Base-by-base conservation (phyloP, 2,329 filamentous ascomycete genomes). In the Trichoderma harzianum region DNA sequence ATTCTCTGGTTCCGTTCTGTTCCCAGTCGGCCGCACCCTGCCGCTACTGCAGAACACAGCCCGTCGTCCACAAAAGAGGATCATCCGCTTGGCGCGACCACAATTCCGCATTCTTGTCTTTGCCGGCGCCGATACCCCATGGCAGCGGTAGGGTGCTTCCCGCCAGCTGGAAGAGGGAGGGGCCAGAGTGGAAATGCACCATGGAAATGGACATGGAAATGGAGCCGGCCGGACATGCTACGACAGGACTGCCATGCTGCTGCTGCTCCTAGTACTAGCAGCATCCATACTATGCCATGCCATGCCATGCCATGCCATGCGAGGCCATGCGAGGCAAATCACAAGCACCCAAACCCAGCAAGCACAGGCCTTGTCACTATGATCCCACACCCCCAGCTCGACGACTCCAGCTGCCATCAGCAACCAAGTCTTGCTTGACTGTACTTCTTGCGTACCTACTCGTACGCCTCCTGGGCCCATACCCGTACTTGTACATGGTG, bases 361-460 rank as follows among this genome's bases (percentile, higher is more conserved):
- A 60, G 57, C 57, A 60, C 55, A 55, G 71, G 26, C 66, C 67
- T 26, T 57, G 32, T 30, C 58, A 62, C 28, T 30, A 51, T 65
- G 76, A 76, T 69, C 36, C 67, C 65, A 39, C 67, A 73, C 63
- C 68, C 75, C 71, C 36, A 75, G 73, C 68, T 63, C 60, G 60
- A 60, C 26, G 14, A 51, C 36, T 67, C 62, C 68, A 58, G 67
- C 60, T 69, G n/a, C 53, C 63, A 60, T 62, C 71, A 66, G 62
- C 63, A 51, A 34, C 26, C 7, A 11, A 21, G 57, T 67, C 55
- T 55, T 36, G 53, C 62, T 55, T 34, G 69, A 58, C 34, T 51
- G 39, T 69, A 32, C 24, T 34, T n/a, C 14, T 14, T 36, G 34
- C 14, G 7, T 39, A 39, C 43, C 30, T 32, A 36, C 58, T 24